A percentile compares a stretch with the other conserved stretches of the same genome.
Conservation (phyloP, 208 protist genomes). For the Acanthamoeba culbertsoni region DNA sequence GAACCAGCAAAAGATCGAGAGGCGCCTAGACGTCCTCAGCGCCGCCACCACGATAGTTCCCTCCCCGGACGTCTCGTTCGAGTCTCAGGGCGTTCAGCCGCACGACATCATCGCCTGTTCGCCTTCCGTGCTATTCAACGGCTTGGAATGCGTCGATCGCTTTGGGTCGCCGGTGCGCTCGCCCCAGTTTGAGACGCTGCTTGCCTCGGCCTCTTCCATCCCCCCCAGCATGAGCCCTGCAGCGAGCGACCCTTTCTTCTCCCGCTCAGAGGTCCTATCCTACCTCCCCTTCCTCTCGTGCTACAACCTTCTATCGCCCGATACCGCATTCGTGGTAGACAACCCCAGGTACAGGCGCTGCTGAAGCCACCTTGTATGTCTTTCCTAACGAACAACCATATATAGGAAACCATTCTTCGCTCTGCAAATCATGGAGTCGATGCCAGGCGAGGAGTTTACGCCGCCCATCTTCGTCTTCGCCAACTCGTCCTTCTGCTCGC, state of each 20-base stretch:
- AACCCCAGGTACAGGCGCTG: background rate
- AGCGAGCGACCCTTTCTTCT: background rate
- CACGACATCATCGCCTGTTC: constrained; percentile 9
- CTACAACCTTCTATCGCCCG: background rate
- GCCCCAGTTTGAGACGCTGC: background rate
- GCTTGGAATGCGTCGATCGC: background rate
- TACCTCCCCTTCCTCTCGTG: constrained; percentile 17
- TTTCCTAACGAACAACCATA: background rate
- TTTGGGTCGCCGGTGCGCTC: background rate
- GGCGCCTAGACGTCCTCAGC: background rate
- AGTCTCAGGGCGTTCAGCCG: background rate
- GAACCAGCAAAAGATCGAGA: constrained; percentile 41
- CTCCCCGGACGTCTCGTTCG: background rate
- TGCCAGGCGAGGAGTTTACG: constrained; percentile 9
- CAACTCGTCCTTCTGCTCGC: constrained; percentile 17
- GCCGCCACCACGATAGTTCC: background rate
- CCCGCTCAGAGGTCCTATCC: background rate
- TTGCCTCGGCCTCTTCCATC: background rate
- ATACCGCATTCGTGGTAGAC: background rate
- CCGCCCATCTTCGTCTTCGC: constrained; percentile 23
- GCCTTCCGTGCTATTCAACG: background rate
- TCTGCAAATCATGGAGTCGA: constrained; percentile 32
- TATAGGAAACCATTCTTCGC: constrained; percentile 19
- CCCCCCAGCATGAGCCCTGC: background rate
- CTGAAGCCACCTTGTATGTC: background rate